These are phyloP conservation scores for Byssothecium circinans DNA, from an alignment of 2,329 filamentous ascomycete genomes.

Conservation along the genomic window DNA sequence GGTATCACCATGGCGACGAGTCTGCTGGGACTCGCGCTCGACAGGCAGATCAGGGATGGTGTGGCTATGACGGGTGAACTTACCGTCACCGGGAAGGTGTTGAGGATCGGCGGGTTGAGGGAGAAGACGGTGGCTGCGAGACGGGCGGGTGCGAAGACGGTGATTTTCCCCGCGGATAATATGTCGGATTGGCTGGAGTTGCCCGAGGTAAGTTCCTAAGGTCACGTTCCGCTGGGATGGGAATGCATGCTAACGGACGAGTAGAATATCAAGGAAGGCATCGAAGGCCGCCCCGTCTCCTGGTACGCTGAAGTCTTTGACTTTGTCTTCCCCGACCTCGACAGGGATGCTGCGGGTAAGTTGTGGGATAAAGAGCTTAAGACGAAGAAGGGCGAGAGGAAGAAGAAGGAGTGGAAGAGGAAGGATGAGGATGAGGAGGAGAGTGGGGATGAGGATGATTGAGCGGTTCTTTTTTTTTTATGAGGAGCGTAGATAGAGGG, in stretches of 20 bases:
- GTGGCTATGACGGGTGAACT: slow-evolving; percentile 98
- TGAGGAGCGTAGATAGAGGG: no score
- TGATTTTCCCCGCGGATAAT: slow-evolving; percentile 95
- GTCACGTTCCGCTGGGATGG: neutral
- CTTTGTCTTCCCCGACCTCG: slow-evolving; percentile 81
- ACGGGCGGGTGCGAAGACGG: slow-evolving; percentile 85
- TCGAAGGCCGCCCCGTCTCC: slow-evolving; percentile 84
- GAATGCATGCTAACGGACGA: slow-evolving; percentile 17
- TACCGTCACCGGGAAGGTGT: slow-evolving; percentile 93
- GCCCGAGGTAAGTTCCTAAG: slow-evolving; percentile 71
- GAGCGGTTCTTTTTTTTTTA: no score
- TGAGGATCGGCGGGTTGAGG: slow-evolving; percentile 88
- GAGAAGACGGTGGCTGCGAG: slow-evolving; percentile 98
- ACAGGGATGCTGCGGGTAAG: slow-evolving; percentile 70
- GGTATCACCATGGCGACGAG: slow-evolving; percentile 99
- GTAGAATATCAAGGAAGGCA: slow-evolving; percentile 96
- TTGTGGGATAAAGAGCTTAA: slow-evolving; percentile 67
- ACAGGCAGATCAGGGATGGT: slow-evolving; percentile 76
- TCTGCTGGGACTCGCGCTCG: slow-evolving; percentile 79
- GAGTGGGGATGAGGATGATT: neutral
- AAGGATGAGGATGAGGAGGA: slow-evolving; percentile 33
- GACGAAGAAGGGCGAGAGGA: slow-evolving; percentile 39
- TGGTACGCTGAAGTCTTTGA: slow-evolving; percentile 97
- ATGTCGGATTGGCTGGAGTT: slow-evolving; percentile 96
- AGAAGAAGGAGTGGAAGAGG: slow-evolving; percentile 45